Base-by-base conservation (phyloP, 1,139 yeast species). In the Blastobotrys malaysiensis region DNA sequence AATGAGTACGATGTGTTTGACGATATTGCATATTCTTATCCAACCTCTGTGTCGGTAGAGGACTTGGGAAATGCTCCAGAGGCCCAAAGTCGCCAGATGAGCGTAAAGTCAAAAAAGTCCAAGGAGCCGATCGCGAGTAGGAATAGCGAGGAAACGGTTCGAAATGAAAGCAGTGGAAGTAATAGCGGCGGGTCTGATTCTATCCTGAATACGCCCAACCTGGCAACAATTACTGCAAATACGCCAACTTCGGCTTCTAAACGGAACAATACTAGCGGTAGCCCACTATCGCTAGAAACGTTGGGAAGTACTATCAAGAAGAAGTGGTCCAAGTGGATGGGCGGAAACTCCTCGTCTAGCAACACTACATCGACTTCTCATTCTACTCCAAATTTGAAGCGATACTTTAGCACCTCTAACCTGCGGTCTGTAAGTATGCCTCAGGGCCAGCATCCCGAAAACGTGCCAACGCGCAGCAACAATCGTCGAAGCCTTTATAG, bases 1-100 rank as follows among this genome's bases (percentile, higher is more conserved):
- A 65, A 84, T 67, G 82, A 90, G 0, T 87, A 77, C 69, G 95
- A 87, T 63, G 80, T 86, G 4, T 80, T 86, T 61, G 95, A 87
- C 66, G 93, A 86, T 61, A 84, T 88, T 1, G 82, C 86, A 24
- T 86, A 86, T 66, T 78, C 86, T 1, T 79, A 63, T 50, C 66
- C 67, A 0, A 52, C 54, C n/a, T 26, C 48, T 27, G 50, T 52
- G 27, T 48, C 57, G 14, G 36, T 46, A 5, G 45, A 39, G 6
- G 53, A 27, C 13, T 26, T 51, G 5, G 4, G 6, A 31, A 14
- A 31, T 5, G 16, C 31, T 26, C 31, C 26, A 22, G 26, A 31
- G 5, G 39, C 39, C 11, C 39, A 31, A 31, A 31, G 39, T n/a
- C 39, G 39, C 14, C 39, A 31, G 39, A 16, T 31, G 39, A 31